phyloP scores from a whole-genome alignment of 768 basidiomycete genomes.

The Termitomyces sp. region DNA sequence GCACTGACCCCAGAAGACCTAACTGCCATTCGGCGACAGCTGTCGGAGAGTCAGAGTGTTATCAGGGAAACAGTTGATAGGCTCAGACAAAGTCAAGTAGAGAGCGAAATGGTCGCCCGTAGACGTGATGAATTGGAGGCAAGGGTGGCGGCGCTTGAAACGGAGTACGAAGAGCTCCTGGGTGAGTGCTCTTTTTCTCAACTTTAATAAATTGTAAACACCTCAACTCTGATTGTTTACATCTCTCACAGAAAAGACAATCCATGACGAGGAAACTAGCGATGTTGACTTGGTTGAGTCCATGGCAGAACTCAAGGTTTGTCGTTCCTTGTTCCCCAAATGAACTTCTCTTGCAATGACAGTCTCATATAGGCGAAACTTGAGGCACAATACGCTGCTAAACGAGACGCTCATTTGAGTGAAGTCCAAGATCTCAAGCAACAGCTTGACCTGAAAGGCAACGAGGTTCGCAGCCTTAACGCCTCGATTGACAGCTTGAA shows the following conservation, averaged over 20 bases:
- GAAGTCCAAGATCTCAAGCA: slow-evolving; percentile 86
- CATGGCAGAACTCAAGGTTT: slow-evolving; percentile 86
- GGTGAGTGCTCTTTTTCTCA: slow-evolving; percentile 44
- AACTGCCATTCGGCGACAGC: slow-evolving; percentile 75
- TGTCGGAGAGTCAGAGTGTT: slow-evolving; percentile 82
- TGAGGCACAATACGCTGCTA: slow-evolving; percentile 88
- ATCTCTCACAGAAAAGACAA: slow-evolving; percentile 71
- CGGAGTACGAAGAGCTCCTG: slow-evolving; percentile 95
- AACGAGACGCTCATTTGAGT: slow-evolving; percentile 81
- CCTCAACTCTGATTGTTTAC: slow-evolving; percentile 9
- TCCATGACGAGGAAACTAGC: slow-evolving; percentile 81
- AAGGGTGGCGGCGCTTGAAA: slow-evolving; percentile 73
- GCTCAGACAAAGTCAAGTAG: slow-evolving; percentile 85
- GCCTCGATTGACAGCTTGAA: slow-evolving; percentile 89
- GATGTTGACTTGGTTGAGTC: slow-evolving; percentile 80
- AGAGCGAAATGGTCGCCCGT: slow-evolving; percentile 78
- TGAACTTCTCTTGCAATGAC: slow-evolving; percentile 11
- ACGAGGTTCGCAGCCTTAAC: slow-evolving; percentile 81
- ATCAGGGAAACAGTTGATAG: slow-evolving; percentile 88
- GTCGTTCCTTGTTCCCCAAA: slow-evolving; percentile 8
- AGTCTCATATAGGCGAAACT: slow-evolving; percentile 66
- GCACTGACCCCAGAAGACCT: slow-evolving; percentile 72
- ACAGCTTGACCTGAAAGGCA: slow-evolving; percentile 78
- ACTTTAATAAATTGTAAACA: slow-evolving; percentile 5
- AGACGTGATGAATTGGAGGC: slow-evolving; percentile 85